Percentiles rank a stretch among this genome's conserved stretches.
phyloP scores from a whole-genome alignment of 78 protist genomes.

The Protostelium mycophagum region DNA sequence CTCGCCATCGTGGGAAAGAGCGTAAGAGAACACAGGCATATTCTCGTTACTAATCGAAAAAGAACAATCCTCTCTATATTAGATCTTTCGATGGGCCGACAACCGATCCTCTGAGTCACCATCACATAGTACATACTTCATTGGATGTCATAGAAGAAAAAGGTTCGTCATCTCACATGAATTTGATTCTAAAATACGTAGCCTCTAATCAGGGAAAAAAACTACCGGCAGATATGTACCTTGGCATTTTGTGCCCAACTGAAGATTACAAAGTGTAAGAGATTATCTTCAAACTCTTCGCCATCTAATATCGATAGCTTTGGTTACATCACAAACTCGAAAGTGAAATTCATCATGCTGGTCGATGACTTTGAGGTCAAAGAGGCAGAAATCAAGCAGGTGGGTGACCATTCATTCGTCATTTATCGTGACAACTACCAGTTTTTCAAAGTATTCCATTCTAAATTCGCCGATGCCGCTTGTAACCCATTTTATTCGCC shows the following conservation, averaged over 20 bases:
- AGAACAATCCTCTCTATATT: not conserved
- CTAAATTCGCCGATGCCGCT: not conserved
- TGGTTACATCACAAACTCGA: not conserved
- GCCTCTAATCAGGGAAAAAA: not conserved
- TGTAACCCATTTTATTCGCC: not conserved
- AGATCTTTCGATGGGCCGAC: not conserved
- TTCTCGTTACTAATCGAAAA: not conserved
- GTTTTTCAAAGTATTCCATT: not conserved
- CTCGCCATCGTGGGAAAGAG: not conserved
- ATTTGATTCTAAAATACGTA: not conserved
- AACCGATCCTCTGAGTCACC: not conserved
- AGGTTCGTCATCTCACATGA: not conserved
- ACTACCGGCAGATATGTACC: not conserved
- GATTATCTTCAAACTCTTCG: not conserved
- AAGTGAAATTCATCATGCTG: not conserved
- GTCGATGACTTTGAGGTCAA: not conserved
- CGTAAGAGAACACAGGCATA: not conserved
- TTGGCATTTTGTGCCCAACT: not conserved
- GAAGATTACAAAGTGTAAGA: not conserved
- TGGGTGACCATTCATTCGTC: not conserved
- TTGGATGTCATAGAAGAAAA: not conserved
- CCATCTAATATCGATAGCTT: not conserved
- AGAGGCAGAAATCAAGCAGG: not conserved
- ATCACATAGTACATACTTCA: not conserved
- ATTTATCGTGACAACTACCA: not conserved